Evolutionary conservation across 148 eudicot genomes (phyloP).

Genomic region (Silene uniflora): DNA sequence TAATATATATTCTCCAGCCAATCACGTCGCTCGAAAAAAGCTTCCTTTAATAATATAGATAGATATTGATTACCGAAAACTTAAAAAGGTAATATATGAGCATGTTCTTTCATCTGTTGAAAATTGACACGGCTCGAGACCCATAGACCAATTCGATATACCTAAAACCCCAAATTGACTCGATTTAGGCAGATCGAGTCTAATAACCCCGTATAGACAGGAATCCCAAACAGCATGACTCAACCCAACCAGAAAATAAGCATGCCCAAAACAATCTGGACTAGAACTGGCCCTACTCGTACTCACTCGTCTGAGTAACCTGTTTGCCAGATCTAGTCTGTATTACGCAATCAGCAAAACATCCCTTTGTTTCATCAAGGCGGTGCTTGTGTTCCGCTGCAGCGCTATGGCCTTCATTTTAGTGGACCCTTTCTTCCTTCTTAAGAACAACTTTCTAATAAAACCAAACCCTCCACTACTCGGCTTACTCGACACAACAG

Average conservation of each 20-base stretch:
- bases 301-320: not conserved
- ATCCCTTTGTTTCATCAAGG: slow-evolving; percentile 24
- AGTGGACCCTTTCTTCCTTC: slow-evolving; percentile 52
- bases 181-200: no score
- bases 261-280: no score
- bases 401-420: slow-evolving; percentile 37
- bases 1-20: no score
- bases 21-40: no score
- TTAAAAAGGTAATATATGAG: no score
- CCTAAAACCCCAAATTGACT: not conserved
- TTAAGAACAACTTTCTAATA: slow-evolving; percentile 55
- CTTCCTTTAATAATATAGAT: no score
- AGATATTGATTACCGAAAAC: no score
- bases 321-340: not conserved
- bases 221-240: not conserved
- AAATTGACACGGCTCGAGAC: not conserved
- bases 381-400: slow-evolving; percentile 30
- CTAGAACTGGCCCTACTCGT: not conserved
- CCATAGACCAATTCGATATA: not conserved
- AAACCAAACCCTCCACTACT: slow-evolving; percentile 51
- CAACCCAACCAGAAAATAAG: not conserved
- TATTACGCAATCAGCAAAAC: slow-evolving; percentile 20
- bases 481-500: slow-evolving; percentile 52
- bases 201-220: no score
- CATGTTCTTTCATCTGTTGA: no score